phyloP scores from a whole-genome alignment of 129 eudicot species.

The Ambrosia trifida region DNA sequence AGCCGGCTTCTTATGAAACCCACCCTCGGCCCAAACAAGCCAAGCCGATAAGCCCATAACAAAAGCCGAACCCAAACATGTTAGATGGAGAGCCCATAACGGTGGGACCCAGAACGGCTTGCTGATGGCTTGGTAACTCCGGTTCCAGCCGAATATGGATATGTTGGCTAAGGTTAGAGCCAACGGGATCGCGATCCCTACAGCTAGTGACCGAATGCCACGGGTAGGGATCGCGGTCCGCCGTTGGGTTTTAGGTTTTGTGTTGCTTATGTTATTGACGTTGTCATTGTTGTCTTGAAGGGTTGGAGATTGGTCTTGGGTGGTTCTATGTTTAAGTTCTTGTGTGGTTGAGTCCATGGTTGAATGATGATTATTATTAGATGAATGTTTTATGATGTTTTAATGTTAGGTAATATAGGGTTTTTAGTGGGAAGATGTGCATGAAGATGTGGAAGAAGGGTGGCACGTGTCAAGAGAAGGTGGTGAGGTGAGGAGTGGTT shows the following conservation, averaged over 20 bases:
- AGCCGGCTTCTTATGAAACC: conserved; percentile 59
- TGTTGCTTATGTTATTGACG: background rate
- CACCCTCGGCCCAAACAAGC: conserved; percentile 94
- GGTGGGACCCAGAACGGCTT: conserved; percentile 70
- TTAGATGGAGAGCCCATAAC: conserved; percentile 63
- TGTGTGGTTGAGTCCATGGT: conserved; percentile 36
- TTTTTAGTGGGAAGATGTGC: conserved; percentile 5
- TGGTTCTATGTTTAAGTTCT: conserved; percentile 47
- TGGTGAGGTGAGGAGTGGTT: conserved; percentile 43
- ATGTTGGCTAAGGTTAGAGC: conserved; percentile 54
- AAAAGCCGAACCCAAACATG: conserved; percentile 41
- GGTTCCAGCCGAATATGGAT: conserved; percentile 47
- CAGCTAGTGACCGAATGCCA: conserved; percentile 59
- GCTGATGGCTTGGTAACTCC: conserved; percentile 22
- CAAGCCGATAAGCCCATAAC: conserved; percentile 75
- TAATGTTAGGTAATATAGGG: background rate
- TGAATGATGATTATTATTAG: background rate
- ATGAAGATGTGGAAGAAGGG: conserved; percentile 16
- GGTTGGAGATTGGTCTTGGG: conserved; percentile 26
- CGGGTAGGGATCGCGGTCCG: conserved; percentile 52
- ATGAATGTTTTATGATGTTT: background rate
- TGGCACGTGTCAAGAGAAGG: conserved; percentile 39
- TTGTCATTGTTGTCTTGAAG: background rate
- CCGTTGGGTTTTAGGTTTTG: background rate
- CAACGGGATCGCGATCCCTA: conserved; percentile 64